Conservation (phyloP, 2,329 filamentous ascomycete species). For the Penicillium sp. region DNA sequence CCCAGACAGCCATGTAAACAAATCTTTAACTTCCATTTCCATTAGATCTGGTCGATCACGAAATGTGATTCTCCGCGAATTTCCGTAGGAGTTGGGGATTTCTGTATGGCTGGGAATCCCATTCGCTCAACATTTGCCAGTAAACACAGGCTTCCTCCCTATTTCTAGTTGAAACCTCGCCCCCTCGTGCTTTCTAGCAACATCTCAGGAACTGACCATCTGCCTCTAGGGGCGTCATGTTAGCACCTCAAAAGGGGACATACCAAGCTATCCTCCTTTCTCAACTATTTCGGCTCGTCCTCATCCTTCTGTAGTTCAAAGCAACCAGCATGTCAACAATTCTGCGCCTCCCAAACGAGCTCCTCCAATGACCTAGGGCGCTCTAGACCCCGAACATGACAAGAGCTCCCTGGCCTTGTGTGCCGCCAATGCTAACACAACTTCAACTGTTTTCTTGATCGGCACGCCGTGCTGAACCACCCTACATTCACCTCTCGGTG, state of each 20-base stretch:
- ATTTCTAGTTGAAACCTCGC: too few species aligned
- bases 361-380: background rate
- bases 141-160: too few species aligned
- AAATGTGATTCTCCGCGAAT: background rate
- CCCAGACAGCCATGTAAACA: conserved; percentile 23
- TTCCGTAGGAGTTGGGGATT: too few species aligned
- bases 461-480: background rate
- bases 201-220: too few species aligned
- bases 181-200: too few species aligned
- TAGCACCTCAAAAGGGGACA: too few species aligned
- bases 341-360: background rate
- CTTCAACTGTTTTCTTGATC: background rate
- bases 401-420: background rate
- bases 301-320: too few species aligned
- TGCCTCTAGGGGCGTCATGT: too few species aligned
- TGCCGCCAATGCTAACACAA: background rate
- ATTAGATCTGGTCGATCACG: background rate
- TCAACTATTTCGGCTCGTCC: too few species aligned
- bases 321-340: background rate
- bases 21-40: conserved; percentile 20
- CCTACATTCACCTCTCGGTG: background rate
- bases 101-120: too few species aligned
- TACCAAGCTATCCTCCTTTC: background rate
- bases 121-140: too few species aligned
- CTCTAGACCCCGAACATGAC: background rate